Evolutionary conservation across 2,329 filamentous ascomycete species (phyloP).

Genomic region (Penicillium brevicompactum): DNA sequence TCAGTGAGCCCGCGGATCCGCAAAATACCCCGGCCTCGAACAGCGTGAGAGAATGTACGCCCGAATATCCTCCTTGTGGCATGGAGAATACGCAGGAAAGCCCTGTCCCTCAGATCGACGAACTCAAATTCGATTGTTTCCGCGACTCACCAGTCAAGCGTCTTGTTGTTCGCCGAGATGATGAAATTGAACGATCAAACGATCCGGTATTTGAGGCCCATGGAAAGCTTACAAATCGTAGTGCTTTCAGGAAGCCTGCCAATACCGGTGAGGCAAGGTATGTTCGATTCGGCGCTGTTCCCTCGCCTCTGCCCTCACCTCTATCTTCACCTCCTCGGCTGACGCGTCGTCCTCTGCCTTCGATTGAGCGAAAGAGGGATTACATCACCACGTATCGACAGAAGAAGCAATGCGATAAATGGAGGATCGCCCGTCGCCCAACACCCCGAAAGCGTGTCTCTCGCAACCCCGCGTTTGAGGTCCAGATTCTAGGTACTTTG

Average conservation of each 20-base stretch:
- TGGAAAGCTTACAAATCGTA: background rate
- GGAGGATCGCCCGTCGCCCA: conserved; percentile 11
- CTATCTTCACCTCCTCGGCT: background rate
- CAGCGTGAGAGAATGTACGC: conserved; percentile 7
- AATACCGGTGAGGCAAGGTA: background rate
- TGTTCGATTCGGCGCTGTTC: conserved; percentile 17
- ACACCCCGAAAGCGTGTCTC: conserved; percentile 7
- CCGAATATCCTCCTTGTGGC: background rate
- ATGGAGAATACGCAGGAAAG: conserved; percentile 7
- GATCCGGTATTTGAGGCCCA: background rate
- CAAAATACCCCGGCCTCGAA: conserved; percentile 22
- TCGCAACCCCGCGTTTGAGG: background rate
- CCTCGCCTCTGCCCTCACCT: background rate
- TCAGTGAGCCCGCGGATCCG: conserved; percentile 16
- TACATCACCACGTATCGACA: conserved; percentile 14
- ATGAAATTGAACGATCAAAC: background rate
- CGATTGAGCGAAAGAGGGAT: conserved; percentile 18
- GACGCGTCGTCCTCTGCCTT: conserved; percentile 6
- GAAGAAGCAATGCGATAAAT: conserved; percentile 19
- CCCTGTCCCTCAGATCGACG: conserved; percentile 3
- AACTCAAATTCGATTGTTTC: conserved; percentile 16
- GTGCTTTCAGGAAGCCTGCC: background rate
- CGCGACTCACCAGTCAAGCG: conserved; percentile 8
- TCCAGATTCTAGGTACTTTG: background rate
- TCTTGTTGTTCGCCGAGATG: background rate